Evolutionary conservation across 495 filamentous ascomycete genomes (phyloP), one percentile per base, ranked within the genome.

Genomic region (Penicillium pancosmium): DNA sequence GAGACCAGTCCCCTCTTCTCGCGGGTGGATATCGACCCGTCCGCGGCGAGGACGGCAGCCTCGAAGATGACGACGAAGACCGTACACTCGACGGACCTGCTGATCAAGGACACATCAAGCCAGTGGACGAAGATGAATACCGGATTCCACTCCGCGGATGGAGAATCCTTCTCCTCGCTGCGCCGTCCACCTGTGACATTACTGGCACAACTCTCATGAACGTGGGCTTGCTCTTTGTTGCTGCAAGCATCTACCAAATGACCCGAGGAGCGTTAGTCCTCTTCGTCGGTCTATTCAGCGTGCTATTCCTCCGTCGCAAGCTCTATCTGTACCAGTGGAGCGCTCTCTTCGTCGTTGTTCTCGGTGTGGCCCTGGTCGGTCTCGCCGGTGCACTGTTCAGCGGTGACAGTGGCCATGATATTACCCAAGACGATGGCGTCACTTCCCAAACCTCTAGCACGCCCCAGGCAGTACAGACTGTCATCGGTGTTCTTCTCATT

Each of bases 221-320:
- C 71, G 88, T 92, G 5, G 94, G 94, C 12, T 78, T 98, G 57
- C 82, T 97, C 48, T 95, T 97, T 65, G 92, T 97, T 10, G 94
- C 90, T 2, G 91, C 94, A 0, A 92, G 88, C 60, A 96, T 98
- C 65, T 98, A 97, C 78, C 94, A 98, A 72, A 98, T 98, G 94
- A 98, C 93, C 9, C 83, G 94, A 27, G 94, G 94, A 15, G 93
- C 94, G 0, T 79, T 98, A 25, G 93, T 98, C 15, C 80, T 98
- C 5, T 98, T 98, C 57, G 94, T 98, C 11, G 94, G 94, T 0
- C 74, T 97, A 0, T 97, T 98, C 78, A 96, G 91, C 68, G 92
- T 98, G 6, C 63, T 96, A 3, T 98, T 98, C 70, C 76, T 98
- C 36, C 86, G 82, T 54, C 86, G 91, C 33, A 86, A 83, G 62